Evolutionary conservation across 805 yeast species (phyloP).

Genomic region (Candida sithepensis): DNA sequence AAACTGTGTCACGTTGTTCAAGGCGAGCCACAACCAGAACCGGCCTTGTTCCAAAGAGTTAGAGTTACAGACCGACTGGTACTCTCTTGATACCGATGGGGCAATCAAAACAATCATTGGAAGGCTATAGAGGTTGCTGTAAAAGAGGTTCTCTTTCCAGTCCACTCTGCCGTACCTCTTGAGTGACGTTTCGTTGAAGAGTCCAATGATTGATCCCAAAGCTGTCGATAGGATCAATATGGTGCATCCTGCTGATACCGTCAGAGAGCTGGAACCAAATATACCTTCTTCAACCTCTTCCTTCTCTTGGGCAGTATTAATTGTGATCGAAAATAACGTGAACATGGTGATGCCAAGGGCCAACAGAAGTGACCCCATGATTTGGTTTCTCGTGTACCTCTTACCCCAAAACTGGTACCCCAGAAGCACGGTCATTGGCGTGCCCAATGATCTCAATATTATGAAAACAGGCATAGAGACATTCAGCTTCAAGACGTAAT

Average conservation of each 20-base stretch:
- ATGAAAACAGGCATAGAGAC: constrained; percentile 67
- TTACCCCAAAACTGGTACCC: constrained; percentile 48
- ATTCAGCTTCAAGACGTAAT: constrained; percentile 52
- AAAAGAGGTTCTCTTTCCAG: constrained; percentile 67
- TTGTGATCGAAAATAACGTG: constrained; percentile 21
- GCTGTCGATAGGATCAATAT: constrained; percentile 46
- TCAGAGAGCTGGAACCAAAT: too few species aligned
- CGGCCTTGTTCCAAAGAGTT: background rate
- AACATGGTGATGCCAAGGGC: constrained; percentile 52
- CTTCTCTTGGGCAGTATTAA: background rate
- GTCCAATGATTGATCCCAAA: constrained; percentile 53
- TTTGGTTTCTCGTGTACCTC: constrained; percentile 42
- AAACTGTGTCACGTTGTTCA: constrained; percentile 53
- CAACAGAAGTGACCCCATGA: constrained; percentile 47
- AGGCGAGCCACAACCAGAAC: constrained; percentile 27
- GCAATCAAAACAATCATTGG: constrained; percentile 46
- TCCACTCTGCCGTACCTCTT: constrained; percentile 40
- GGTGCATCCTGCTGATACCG: constrained; percentile 39
- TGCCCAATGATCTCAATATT: constrained; percentile 60
- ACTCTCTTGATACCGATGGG: constrained; percentile 20
- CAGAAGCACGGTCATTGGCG: constrained; percentile 55
- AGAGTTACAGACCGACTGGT: background rate
- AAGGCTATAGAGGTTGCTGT: constrained; percentile 51
- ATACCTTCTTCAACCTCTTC: constrained; percentile 1
- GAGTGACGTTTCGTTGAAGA: constrained; percentile 51